Evolutionary conservation across 768 basidiomycete species (phyloP).

Genomic region (Boletus subcaerulescens): DNA sequence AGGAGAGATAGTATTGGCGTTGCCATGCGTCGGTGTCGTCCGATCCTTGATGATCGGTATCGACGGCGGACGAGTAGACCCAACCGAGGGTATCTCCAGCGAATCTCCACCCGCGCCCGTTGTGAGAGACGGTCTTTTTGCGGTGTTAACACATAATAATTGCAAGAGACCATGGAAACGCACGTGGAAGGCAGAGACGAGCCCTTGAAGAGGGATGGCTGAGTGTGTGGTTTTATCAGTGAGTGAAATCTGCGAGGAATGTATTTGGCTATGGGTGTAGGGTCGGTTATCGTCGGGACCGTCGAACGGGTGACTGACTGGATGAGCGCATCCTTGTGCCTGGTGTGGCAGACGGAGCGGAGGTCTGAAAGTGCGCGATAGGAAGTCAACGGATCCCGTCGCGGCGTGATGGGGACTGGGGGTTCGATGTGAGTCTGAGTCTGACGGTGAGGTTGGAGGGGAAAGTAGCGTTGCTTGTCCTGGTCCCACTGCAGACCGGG

Average conservation of each 20-base stretch:
- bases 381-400: not conserved
- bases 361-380: conserved; percentile 11
- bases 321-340: conserved; percentile 22
- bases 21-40: conserved; percentile 33
- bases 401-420: no score
- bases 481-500: conserved; percentile 60
- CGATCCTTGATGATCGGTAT: conserved; percentile 1
- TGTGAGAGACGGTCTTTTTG: conserved; percentile 22
- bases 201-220: conserved; percentile 26
- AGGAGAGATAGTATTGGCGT: conserved; percentile 40
- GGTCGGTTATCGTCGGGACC: not conserved
- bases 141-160: not conserved
- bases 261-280: conserved; percentile 35
- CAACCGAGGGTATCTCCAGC: conserved; percentile 55
- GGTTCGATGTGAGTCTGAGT: no score
- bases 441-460: conserved; percentile 21
- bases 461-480: conserved; percentile 53
- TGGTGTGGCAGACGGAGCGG: conserved; percentile 15
- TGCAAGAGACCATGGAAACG: conserved; percentile 6
- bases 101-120: conserved; percentile 36
- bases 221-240: conserved; percentile 34
- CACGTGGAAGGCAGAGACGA: conserved; percentile 49
- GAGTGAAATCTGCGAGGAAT: conserved; percentile 37
- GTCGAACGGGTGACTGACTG: conserved; percentile 18
- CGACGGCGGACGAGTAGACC: conserved; percentile 38